Evolutionary conservation across 768 basidiomycete species (phyloP).

Genomic region (Kwoniella sp.): DNA sequence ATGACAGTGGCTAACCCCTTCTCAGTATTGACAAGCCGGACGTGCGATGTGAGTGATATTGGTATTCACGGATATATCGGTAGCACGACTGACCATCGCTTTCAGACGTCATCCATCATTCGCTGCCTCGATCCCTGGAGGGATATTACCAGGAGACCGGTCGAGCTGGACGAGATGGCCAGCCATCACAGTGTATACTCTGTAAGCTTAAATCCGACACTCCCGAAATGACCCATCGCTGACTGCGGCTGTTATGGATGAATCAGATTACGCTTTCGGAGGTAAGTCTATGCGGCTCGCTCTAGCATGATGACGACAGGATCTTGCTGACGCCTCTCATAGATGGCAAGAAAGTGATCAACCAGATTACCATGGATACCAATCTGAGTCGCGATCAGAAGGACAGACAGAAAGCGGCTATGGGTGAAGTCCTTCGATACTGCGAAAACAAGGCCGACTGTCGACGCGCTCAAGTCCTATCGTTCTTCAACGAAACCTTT

Average conservation of each 20-base stretch:
- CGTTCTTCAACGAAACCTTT: conserved; percentile 86
- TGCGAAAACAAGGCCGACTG: conserved; percentile 81
- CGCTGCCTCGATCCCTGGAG: conserved; percentile 78
- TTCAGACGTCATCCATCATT: conserved; percentile 75
- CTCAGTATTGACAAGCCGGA: conserved; percentile 54
- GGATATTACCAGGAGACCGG: conserved; percentile 97
- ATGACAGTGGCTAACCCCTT: neutral
- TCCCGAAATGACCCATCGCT: neutral
- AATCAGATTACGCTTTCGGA: conserved; percentile 66
- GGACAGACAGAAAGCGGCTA: conserved; percentile 67
- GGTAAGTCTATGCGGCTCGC: conserved; percentile 32
- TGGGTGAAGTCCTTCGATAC: conserved; percentile 73
- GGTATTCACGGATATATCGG: too few relatives aligned
- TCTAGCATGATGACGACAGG: neutral
- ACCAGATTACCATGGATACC: conserved; percentile 65
- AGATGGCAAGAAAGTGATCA: conserved; percentile 65
- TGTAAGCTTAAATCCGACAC: conserved; percentile 61
- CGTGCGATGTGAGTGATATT: conserved; percentile 46
- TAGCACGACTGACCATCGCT: too few relatives aligned
- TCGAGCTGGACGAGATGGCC: conserved; percentile 88
- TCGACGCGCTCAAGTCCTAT: conserved; percentile 80
- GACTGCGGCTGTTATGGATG: conserved; percentile 8
- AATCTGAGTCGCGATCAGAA: conserved; percentile 64
- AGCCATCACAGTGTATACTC: conserved; percentile 79
- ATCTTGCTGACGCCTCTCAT: neutral